These are phyloP conservation scores for Stephanodiscus minutulus DNA, from an alignment of 108 stramenopile genomes.

Conservation along the genomic window DNA sequence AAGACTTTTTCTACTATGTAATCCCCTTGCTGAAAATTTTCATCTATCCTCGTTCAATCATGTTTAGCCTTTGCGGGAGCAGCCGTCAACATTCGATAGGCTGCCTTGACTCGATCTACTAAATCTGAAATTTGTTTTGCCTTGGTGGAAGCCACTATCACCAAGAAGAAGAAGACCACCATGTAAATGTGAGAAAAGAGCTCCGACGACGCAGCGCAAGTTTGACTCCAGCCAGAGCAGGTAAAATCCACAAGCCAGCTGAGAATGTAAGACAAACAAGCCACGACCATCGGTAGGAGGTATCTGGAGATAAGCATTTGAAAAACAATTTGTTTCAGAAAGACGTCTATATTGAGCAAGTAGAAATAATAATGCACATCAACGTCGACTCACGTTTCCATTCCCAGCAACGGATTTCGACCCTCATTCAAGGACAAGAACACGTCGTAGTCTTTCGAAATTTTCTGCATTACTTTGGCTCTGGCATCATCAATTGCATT, in stretches of 20 bases:
- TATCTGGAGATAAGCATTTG: conserved; percentile 52
- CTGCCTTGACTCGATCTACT: conserved; percentile 50
- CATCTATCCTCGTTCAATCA: conserved; percentile 6
- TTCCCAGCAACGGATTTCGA: conserved; percentile 88
- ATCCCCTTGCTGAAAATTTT: background rate
- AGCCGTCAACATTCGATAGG: conserved; percentile 47
- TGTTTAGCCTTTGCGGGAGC: conserved; percentile 8
- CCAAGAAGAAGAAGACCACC: conserved; percentile 77
- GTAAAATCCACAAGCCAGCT: conserved; percentile 80
- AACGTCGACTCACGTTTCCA: conserved; percentile 63
- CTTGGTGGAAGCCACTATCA: conserved; percentile 83
- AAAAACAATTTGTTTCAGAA: background rate
- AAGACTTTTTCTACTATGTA: background rate
- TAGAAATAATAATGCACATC: background rate
- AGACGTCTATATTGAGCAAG: background rate
- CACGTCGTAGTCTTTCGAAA: conserved; percentile 68
- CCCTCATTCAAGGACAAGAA: conserved; percentile 82
- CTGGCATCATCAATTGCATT: conserved; percentile 72
- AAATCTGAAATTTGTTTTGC: conserved; percentile 71
- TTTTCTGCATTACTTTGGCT: conserved; percentile 59
- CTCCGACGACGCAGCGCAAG: conserved; percentile 77
- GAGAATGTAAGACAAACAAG: conserved; percentile 71
- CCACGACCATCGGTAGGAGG: conserved; percentile 81
- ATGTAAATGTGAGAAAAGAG: conserved; percentile 80
- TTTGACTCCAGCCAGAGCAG: conserved; percentile 76